A percentile compares a stretch with the other conserved stretches of the same genome.
Evolutionary conservation across 1,139 yeast species (phyloP).

Genomic region (Scheffersomyces stambukii): DNA sequence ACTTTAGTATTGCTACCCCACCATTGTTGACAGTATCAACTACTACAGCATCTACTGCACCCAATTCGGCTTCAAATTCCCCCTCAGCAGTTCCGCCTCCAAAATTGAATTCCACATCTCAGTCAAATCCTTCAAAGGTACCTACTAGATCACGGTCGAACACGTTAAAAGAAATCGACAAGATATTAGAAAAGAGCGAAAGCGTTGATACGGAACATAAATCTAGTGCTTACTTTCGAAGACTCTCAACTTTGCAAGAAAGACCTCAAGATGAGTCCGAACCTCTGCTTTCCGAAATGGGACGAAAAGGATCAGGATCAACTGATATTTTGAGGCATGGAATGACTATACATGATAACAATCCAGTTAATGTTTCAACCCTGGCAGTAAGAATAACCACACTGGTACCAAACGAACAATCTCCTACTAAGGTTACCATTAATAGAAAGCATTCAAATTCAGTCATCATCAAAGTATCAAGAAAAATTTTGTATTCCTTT

Average conservation of each 20-base stretch:
- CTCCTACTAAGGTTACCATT: slow-evolving; percentile 6
- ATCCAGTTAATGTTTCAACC: slow-evolving; percentile 1
- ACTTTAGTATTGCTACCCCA: slow-evolving; percentile 7
- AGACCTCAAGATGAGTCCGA: slow-evolving; percentile 34
- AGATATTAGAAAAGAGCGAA: slow-evolving; percentile 37
- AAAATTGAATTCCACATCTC: slow-evolving; percentile 12
- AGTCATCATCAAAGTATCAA: slow-evolving; percentile 45
- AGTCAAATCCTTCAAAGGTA: slow-evolving; percentile 6
- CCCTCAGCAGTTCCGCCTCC: slow-evolving; percentile 8
- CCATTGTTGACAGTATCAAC: slow-evolving; percentile 6
- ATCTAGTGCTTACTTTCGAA: slow-evolving; percentile 65
- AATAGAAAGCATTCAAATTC: slow-evolving; percentile 15
- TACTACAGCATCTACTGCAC: slow-evolving; percentile 6
- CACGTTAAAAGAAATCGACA: slow-evolving; percentile 38
- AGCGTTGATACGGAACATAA: slow-evolving; percentile 42
- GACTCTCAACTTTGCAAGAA: slow-evolving; percentile 68
- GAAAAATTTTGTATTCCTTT: slow-evolving; percentile 56
- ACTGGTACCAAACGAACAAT: slow-evolving; percentile 3
- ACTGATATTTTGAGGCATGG: slow-evolving; percentile 1
- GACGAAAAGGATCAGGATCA: neutral
- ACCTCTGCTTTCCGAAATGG: slow-evolving; percentile 5
- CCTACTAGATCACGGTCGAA: slow-evolving; percentile 31
- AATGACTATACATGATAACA: neutral
- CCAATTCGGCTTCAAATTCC: slow-evolving; percentile 11
- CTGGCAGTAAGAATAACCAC: slow-evolving; percentile 2